phyloP scores from a whole-genome alignment of 768 basidiomycete genomes.

The Kwoniella sp. region DNA sequence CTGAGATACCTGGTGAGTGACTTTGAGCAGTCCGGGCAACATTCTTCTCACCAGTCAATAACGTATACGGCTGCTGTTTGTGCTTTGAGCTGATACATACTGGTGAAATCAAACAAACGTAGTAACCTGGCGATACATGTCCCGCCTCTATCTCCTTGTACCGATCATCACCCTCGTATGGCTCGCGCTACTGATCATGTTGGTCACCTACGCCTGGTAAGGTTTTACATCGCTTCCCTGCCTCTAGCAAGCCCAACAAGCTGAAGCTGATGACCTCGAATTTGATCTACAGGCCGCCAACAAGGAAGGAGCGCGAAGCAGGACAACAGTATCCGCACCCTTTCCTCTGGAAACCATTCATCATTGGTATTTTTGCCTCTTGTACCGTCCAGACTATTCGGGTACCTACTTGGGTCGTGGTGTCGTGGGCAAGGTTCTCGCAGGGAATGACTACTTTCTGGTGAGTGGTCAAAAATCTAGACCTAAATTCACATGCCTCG shows the following conservation, averaged over 20 bases:
- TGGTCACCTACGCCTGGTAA: constrained; percentile 53
- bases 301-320: constrained; percentile 38
- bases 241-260: constrained; percentile 2
- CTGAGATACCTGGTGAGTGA: constrained; percentile 40
- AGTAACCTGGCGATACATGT: constrained; percentile 52
- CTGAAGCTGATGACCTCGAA: not conserved
- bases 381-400: constrained; percentile 49
- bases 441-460: constrained; percentile 24
- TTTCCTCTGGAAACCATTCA: constrained; percentile 44
- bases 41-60: no score
- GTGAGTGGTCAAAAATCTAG: constrained; percentile 17
- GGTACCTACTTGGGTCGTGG: constrained; percentile 42
- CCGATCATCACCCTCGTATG: constrained; percentile 45
- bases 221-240: constrained; percentile 8
- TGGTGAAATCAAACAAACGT: constrained; percentile 7
- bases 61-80: not conserved
- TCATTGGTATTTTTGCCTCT: constrained; percentile 50
- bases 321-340: constrained; percentile 52
- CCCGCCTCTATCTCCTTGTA: constrained; percentile 47
- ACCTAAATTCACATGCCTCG: not conserved
- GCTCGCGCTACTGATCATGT: constrained; percentile 32
- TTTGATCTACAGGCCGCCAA: constrained; percentile 48
- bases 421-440: constrained; percentile 26
- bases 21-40: no score
- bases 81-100: no score